Conservation (phyloP, 2,329 filamentous ascomycete species). For the Cladosporium sp. region DNA sequence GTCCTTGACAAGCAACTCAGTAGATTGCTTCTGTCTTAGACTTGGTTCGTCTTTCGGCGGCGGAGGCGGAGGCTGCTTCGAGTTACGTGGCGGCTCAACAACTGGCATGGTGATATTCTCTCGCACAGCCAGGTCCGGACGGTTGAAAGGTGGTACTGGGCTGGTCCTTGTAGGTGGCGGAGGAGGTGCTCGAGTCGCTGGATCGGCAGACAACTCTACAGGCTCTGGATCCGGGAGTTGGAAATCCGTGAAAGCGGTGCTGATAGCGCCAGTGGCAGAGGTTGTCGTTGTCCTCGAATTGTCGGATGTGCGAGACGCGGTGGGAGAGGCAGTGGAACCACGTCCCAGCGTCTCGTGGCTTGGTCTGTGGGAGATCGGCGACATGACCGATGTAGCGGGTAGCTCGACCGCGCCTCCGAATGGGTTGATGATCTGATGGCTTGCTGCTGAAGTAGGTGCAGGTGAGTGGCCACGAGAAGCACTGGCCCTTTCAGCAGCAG, state of each 20-base stretch:
- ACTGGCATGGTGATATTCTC: constrained; percentile 19
- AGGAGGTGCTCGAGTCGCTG: constrained; percentile 1
- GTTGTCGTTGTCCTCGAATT: neutral
- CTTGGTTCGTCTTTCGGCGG: constrained; percentile 8
- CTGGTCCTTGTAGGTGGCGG: neutral
- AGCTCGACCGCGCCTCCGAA: constrained; percentile 11
- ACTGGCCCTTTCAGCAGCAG: constrained; percentile 11
- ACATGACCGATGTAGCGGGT: neutral
- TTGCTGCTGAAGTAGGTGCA: neutral
- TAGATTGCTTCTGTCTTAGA: neutral
- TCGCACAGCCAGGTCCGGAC: constrained; percentile 10
- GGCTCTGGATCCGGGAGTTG: constrained; percentile 13
- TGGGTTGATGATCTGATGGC: neutral
- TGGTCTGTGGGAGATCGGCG: neutral
- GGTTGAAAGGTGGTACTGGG: neutral
- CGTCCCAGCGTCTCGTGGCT: constrained; percentile 13
- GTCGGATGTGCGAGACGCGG: constrained; percentile 7
- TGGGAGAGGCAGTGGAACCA: constrained; percentile 3
- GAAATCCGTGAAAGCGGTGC: neutral
- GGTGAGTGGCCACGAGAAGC: constrained; percentile 3
- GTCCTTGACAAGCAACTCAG: neutral
- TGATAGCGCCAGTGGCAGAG: neutral
- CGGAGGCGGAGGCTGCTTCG: constrained; percentile 5
- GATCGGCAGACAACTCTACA: constrained; percentile 8
- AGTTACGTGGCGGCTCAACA: constrained; percentile 2